Base-by-base conservation (phyloP, 2,329 filamentous ascomycete genomes). In the Cercospora sp. region DNA sequence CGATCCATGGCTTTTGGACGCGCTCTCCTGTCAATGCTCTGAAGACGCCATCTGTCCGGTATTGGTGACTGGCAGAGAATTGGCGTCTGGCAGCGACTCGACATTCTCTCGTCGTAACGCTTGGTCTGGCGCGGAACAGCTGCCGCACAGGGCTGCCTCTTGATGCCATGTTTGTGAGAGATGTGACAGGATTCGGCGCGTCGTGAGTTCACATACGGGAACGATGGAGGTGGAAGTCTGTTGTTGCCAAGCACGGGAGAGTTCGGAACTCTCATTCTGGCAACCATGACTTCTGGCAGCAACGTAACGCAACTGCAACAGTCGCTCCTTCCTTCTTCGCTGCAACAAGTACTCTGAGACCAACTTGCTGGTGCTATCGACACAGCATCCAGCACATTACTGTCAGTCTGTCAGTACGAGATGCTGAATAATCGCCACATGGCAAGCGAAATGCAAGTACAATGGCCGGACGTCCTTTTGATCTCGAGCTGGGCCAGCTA, bases 1-100 rank as follows among this genome's bases (percentile, higher is more conserved):
- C 87, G 48, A 91, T 85, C 87, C 89, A 91, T 30, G 89, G 89
- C n/a, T 85, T 89, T 68, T 86, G 86, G 7, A 89, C 86, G 55
- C 87, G 81, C 79, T 86, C 85, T 18, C 84, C 83, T 60, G 86
- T 87, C 63, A 89, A 79, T 63, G 84, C 87, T 59, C 82, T 80
- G 74, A 87, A 88, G n/a, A 89, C 86, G 3, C 87, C 87, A 79
- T 88, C 86, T 16, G 85, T 87, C 16, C 66, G 72, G 45, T 68
- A 74, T 61, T 55, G 63, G 20, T 57, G 39, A 20, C 67, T 74
- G 64, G 55, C 61, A 45, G 70, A 69, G 57, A 73, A 75, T 26
- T 61, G 64, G 45, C 60, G 63, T 30, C 8, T n/a, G 18, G 51
- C n/a, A 16, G 16, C 51, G 9, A 12, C 9, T 10, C 39, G 61